Evolutionary conservation across 495 filamentous ascomycete species (phyloP), one percentile per base, ranked within the genome.

Genomic region (Penicillium nucicola): DNA sequence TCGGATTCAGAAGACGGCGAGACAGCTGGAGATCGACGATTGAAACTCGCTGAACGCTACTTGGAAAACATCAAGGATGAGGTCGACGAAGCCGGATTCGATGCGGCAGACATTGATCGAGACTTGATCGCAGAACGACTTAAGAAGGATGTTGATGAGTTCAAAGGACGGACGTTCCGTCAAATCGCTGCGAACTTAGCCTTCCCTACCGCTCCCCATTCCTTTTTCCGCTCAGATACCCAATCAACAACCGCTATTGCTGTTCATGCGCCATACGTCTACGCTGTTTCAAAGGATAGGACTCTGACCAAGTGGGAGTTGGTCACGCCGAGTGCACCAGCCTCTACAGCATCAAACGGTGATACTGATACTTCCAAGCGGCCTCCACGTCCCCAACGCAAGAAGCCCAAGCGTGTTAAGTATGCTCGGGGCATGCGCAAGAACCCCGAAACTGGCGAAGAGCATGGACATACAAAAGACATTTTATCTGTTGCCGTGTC

Each of bases 41-140:
- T 96, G 57, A 84, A 92, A 58, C 81, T 98, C 31, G 93, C 93
- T 8, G 90, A 97, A 71, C 85, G 88, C 55, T 97, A 97, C 66
- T 77, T 98, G 38, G 87, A 95, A 14, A 96, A 95, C 62, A 84
- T 96, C 43, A 78, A 84, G 42, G 79, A 87, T 42, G 91, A 97
- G 62, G 87, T 95, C 20, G 82, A 87, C 43, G 84, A 86, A 61
- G 78, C 75, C 42, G 93, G 89, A 5, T 97, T 96, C 58, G 90
- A 98, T 71, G 93, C 93, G 3, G 91, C 84, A 52, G 85, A 97
- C 15, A 89, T 98, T 37, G 93, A 97, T 69, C 77, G 85, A 36
- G 91, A 97, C 57, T 76, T 96, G 42, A 93, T 97, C 59, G 90
- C 93, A 5, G 85, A 92, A 60, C 76, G 92, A 51, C 71, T 97